phyloP scores from a whole-genome alignment of 805 yeast genomes.

The Teunomyces stri region DNA sequence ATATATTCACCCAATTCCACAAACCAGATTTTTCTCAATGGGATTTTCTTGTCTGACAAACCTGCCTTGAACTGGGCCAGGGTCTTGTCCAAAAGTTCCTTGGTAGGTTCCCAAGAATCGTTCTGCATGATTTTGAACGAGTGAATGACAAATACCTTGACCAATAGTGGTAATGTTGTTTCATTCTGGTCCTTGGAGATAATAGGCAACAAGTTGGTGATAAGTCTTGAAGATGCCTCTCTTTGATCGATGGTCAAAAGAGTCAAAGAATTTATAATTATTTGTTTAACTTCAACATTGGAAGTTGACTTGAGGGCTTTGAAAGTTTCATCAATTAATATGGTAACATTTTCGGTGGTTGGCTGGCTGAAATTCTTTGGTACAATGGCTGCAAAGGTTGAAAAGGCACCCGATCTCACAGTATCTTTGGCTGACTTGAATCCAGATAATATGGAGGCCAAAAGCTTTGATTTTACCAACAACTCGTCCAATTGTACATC shows the following conservation, averaged over 20 bases:
- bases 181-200: slow-evolving; percentile 78
- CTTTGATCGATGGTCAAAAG: slow-evolving; percentile 26
- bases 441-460: slow-evolving; percentile 36
- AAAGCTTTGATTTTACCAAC: slow-evolving; percentile 34
- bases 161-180: slow-evolving; percentile 46
- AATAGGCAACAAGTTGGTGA: slow-evolving; percentile 47
- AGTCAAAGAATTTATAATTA: slow-evolving; percentile 47
- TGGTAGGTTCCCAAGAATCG: slow-evolving; percentile 8
- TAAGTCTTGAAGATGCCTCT: slow-evolving; percentile 26
- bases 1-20: slow-evolving; percentile 40
- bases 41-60: slow-evolving; percentile 59
- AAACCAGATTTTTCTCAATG: slow-evolving; percentile 68
- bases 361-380: slow-evolving; percentile 13
- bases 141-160: slow-evolving; percentile 50
- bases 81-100: slow-evolving; percentile 14
- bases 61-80: slow-evolving; percentile 51
- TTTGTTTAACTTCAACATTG: slow-evolving; percentile 62
- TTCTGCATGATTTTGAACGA: slow-evolving; percentile 24
- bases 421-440: slow-evolving; percentile 69
- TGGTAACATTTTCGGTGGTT: slow-evolving; percentile 21
- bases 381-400: slow-evolving; percentile 27
- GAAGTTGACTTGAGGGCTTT: slow-evolving; percentile 56
- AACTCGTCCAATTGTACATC: slow-evolving; percentile 41
- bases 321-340: slow-evolving; percentile 51
- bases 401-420: slow-evolving; percentile 52